Conservation (phyloP, 129 eudicot species). For the Lactuca saligna region DNA sequence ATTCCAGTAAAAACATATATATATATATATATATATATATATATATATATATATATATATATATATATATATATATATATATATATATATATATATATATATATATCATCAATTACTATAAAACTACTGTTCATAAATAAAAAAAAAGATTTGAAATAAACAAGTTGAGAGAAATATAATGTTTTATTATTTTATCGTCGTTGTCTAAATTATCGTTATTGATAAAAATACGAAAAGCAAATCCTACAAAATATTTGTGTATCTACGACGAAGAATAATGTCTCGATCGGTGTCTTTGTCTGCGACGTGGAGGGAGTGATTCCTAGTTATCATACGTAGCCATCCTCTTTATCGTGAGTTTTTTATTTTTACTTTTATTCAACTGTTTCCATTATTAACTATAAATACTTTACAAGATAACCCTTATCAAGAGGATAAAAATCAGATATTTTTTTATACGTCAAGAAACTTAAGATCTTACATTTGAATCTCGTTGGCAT, state of each 20-base stretch:
- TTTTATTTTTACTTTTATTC: conserved; percentile 1
- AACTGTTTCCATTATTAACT: not conserved
- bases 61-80: too few relatives aligned
- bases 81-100: too few relatives aligned
- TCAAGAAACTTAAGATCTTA: not conserved
- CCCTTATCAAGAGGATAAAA: not conserved
- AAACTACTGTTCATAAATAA: too few relatives aligned
- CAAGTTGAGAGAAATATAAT: not conserved
- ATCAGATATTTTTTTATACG: not conserved
- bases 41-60: too few relatives aligned
- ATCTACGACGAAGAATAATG: conserved; percentile 34
- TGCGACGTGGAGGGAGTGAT: conserved; percentile 57
- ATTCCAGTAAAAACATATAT: not conserved
- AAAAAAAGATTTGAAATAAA: not conserved
- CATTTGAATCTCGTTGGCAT: not conserved
- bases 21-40: too few relatives aligned
- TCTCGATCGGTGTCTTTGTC: conserved; percentile 46
- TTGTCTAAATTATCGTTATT: conserved; percentile 19
- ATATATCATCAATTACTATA: not conserved
- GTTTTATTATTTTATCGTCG: not conserved
- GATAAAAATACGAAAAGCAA: conserved; percentile 33
- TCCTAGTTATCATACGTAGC: conserved; percentile 59
- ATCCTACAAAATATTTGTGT: conserved; percentile 25
- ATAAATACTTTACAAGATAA: not conserved
- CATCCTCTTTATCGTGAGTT: conserved; percentile 43